A percentile compares a stretch with the other conserved stretches of the same genome.
These are phyloP conservation scores for Cyberlindnera maritima DNA, from an alignment of 805 yeast genomes.

Conservation along the genomic window DNA sequence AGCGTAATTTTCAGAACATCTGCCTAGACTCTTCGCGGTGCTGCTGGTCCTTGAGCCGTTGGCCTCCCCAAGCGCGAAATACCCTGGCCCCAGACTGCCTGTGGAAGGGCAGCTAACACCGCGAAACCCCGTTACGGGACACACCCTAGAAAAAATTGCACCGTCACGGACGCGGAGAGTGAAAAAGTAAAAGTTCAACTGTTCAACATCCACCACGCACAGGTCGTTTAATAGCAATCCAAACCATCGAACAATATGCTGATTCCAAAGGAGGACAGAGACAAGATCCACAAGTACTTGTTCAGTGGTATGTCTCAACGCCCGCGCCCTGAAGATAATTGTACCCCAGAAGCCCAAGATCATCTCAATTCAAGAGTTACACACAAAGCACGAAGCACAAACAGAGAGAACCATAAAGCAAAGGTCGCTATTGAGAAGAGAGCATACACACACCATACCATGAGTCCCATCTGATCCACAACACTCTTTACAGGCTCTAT, in stretches of 20 bases:
- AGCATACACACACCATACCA: no score
- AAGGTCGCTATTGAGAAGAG: no score
- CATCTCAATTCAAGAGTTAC: background rate
- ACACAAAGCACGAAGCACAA: background rate
- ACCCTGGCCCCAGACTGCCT: no score
- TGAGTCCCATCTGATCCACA: no score
- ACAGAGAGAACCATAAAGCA: background rate
- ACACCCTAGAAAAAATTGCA: constrained; percentile 15
- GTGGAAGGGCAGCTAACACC: no score
- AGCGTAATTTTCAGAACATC: background rate
- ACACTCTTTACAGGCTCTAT: no score
- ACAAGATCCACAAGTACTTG: constrained; percentile 98
- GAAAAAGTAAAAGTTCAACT: constrained; percentile 25
- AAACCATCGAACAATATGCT: constrained; percentile 56
- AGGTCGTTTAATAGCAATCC: constrained; percentile 6
- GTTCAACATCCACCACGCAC: constrained; percentile 9
- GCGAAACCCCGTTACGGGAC: constrained; percentile 15
- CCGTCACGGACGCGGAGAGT: constrained; percentile 20
- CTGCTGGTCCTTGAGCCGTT: no score
- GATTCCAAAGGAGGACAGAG: constrained; percentile 99
- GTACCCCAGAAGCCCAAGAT: background rate
- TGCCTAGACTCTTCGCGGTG: no score
- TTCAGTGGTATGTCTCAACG: constrained; percentile 80
- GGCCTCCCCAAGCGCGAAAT: no score
- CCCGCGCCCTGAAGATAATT: background rate